These are phyloP conservation scores for Fusarium sp. DNA, from an alignment of 2,329 filamentous ascomycete genomes.

Conservation along the genomic window DNA sequence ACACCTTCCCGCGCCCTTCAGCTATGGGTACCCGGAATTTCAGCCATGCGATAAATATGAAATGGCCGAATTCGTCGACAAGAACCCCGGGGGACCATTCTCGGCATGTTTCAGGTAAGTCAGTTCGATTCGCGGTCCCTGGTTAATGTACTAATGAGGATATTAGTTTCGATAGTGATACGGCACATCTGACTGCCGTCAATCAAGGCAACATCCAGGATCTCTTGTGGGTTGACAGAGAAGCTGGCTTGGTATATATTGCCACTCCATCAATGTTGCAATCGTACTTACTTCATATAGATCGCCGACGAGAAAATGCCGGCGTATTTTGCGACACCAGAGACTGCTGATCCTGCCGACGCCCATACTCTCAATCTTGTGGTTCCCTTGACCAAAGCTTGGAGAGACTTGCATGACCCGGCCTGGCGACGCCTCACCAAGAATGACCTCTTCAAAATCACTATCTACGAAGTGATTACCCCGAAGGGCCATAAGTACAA, in stretches of 20 bases:
- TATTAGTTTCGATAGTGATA: slow-evolving; percentile 6
- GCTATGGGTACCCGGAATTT: not conserved
- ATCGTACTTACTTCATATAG: not conserved
- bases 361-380: not conserved
- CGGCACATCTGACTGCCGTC: slow-evolving; percentile 2
- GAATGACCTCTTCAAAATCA: not conserved
- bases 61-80: not conserved
- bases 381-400: not conserved
- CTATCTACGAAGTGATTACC: not conserved
- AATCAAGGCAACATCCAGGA: slow-evolving; percentile 27
- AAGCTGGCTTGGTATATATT: not conserved
- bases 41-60: not conserved
- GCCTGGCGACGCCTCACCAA: not conserved
- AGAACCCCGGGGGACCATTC: not conserved
- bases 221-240: slow-evolving; percentile 17
- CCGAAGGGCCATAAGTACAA: not conserved
- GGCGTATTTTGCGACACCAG: not conserved
- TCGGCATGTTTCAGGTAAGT: not conserved
- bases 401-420: not conserved
- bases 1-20: not conserved
- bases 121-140: too few relatives aligned
- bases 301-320: not conserved
- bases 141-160: not conserved
- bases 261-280: too few relatives aligned
- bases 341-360: not conserved